Conservation (phyloP, 225 moss, liverwort and hornwort genomes). For the Marchantia polymorpha region DNA sequence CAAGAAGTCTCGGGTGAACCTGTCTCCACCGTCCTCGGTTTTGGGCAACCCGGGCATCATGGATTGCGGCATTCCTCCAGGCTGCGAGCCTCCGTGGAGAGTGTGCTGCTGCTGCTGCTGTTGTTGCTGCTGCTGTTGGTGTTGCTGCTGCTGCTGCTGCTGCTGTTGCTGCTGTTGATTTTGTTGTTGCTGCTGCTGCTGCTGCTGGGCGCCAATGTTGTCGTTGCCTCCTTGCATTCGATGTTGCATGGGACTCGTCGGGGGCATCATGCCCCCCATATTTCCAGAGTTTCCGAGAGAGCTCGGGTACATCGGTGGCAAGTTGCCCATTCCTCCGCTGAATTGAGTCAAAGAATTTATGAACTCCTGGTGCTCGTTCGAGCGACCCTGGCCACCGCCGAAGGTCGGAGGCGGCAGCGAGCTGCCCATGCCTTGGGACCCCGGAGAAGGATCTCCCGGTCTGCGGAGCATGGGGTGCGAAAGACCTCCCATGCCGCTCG, state of each 20-base stretch:
- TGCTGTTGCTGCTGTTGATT: conserved; percentile 6
- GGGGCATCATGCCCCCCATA: conserved; percentile 81
- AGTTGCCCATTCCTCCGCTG: conserved; percentile 42
- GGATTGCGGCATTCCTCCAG: conserved; percentile 67
- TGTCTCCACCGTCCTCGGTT: conserved; percentile 88
- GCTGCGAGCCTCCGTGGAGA: conserved; percentile 57
- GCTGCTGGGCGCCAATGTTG: conserved; percentile 31
- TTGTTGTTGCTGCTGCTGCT: conserved; percentile 15
- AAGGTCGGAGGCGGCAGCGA: conserved; percentile 67
- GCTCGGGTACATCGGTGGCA: conserved; percentile 79
- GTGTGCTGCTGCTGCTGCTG: conserved; percentile 39
- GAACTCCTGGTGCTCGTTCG: conserved; percentile 63
- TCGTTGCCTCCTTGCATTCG: conserved; percentile 56
- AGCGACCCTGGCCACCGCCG: conserved; percentile 70
- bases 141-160: conserved; percentile 24
- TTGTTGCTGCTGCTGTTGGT: conserved; percentile 26
- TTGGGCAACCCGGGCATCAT: conserved; percentile 71
- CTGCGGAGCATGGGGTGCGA: conserved; percentile 65
- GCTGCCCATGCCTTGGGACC: conserved; percentile 76
- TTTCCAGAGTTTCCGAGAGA: conserved; percentile 50
- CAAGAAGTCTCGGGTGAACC: conserved; percentile 93
- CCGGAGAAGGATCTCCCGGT: conserved; percentile 74
- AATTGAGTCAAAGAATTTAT: conserved; percentile 77
- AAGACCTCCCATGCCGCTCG: conserved; percentile 58
- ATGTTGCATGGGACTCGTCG: conserved; percentile 47